Conservation (phyloP, 1,139 yeast species). For the Hyphopichia fennica region DNA sequence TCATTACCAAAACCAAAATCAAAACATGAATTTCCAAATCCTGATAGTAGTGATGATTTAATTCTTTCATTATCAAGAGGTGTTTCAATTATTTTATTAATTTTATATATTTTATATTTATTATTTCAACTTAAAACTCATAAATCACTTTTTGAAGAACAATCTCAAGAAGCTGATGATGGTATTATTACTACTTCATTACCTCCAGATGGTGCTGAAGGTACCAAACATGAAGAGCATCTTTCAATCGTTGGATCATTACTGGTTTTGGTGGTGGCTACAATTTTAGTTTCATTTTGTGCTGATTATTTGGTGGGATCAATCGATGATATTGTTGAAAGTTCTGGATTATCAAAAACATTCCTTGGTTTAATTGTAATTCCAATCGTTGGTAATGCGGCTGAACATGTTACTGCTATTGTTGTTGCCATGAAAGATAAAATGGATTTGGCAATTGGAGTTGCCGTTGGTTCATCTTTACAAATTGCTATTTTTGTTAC, state of each 20-base stretch:
- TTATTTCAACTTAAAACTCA: constrained; percentile 90
- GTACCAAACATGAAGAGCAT: constrained; percentile 28
- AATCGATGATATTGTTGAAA: constrained; percentile 81
- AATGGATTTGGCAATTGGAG: constrained; percentile 97
- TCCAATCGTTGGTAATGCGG: constrained; percentile 98
- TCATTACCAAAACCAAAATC: constrained; percentile 57
- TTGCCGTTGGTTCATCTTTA: constrained; percentile 94
- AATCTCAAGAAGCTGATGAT: constrained; percentile 37
- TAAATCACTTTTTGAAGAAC: constrained; percentile 51
- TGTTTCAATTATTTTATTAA: constrained; percentile 73
- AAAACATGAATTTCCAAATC: constrained; percentile 38
- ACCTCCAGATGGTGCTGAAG: constrained; percentile 34
- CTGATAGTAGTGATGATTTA: constrained; percentile 43
- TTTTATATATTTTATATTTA: constrained; percentile 77
- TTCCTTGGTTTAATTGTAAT: constrained; percentile 90
- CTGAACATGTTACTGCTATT: constrained; percentile 96
- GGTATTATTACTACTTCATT: constrained; percentile 31
- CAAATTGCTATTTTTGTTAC: constrained; percentile 94
- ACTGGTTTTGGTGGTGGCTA: constrained; percentile 56
- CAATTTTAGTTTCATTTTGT: constrained; percentile 82
- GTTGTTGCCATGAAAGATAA: constrained; percentile 93
- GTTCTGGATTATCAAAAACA: constrained; percentile 87
- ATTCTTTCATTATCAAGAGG: constrained; percentile 83
- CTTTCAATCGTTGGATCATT: constrained; percentile 46
- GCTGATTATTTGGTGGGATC: constrained; percentile 94